Evolutionary conservation across 179 eudicot species (phyloP).

Genomic region (Camellia oleifera): DNA sequence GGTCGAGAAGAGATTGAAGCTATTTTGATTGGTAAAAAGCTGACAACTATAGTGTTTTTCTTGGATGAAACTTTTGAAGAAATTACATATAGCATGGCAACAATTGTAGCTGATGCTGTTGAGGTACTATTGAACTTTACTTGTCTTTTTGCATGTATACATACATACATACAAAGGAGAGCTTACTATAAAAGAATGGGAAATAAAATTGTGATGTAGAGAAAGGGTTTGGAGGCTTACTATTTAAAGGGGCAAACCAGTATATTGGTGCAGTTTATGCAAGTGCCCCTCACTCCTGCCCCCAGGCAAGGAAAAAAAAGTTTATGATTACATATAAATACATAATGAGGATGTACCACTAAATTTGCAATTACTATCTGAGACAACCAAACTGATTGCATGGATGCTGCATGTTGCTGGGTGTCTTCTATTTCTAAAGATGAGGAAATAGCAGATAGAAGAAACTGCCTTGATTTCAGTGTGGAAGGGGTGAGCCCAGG

Average conservation of each 20-base stretch:
- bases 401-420: not conserved
- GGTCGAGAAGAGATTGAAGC: constrained; percentile 97
- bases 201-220: not conserved
- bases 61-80: constrained; percentile 99
- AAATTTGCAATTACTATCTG: not conserved
- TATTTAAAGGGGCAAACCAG: not conserved
- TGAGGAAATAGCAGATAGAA: not conserved
- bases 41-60: constrained; percentile 94
- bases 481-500: not conserved
- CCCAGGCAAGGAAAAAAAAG: not conserved
- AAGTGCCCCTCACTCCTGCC: not conserved
- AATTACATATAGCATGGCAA: constrained; percentile 92
- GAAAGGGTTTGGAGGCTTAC: not conserved
- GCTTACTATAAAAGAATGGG: not conserved
- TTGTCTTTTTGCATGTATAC: constrained; percentile 2
- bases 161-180: not conserved
- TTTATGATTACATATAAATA: not conserved
- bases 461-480: not conserved
- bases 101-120: constrained; percentile 95
- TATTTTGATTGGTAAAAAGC: constrained; percentile 77
- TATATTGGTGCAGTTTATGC: constrained; percentile 1
- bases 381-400: not conserved
- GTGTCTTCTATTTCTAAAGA: not conserved
- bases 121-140: constrained; percentile 52
- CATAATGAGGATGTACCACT: not conserved